Evolutionary conservation across 1,284 basidiomycete species (phyloP), one percentile per base, ranked within the genome.

Genomic region (Ustilago trichophora): DNA sequence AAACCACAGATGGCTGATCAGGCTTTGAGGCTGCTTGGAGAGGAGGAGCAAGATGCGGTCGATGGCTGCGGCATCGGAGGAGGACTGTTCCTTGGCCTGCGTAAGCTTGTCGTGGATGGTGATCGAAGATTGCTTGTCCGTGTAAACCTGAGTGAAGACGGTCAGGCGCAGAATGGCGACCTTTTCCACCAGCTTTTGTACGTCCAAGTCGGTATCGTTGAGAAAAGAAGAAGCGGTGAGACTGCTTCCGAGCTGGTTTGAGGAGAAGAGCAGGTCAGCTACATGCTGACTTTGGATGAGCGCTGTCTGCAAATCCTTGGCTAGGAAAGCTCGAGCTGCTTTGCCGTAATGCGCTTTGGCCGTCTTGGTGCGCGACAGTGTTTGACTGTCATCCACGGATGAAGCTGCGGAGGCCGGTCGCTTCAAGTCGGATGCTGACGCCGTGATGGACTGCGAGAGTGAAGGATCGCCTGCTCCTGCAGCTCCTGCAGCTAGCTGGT

Each of bases 1-100:
- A 47, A 67, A 72, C 73, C 73, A 76, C 7, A 76, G 59, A 29
- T 62, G 49, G 24, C 54, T 50, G 53, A 67, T 69, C 21, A 76
- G 34, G 13, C 65, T 59, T n/a, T 47, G 40, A 10, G 72, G 67
- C 25, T 55, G 52, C 24, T 63, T 52, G 25, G 57, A 43, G 6
- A 65, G 62, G 0, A 71, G 63, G 16, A 63, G 36, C 19, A 42
- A 5, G 19, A 63, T 37, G 8, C 53, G 53, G n/a, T 62, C 57
- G 32, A 57, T 48, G 8, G 35, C 45, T 5, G 48, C 35, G 5
- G 49, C 40, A 11, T 64, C 53, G 25, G 45, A 40, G 3, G 19
- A 3, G 6, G 60, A 40, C n/a, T 46, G 40, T 27, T 55, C 36
- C 34, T 49, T 50, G 8, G 52, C 32, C 18, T 56, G 54, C 4